phyloP scores from a whole-genome alignment of 2,329 filamentous ascomycete species.

The Ceratocystis lukuohia region DNA sequence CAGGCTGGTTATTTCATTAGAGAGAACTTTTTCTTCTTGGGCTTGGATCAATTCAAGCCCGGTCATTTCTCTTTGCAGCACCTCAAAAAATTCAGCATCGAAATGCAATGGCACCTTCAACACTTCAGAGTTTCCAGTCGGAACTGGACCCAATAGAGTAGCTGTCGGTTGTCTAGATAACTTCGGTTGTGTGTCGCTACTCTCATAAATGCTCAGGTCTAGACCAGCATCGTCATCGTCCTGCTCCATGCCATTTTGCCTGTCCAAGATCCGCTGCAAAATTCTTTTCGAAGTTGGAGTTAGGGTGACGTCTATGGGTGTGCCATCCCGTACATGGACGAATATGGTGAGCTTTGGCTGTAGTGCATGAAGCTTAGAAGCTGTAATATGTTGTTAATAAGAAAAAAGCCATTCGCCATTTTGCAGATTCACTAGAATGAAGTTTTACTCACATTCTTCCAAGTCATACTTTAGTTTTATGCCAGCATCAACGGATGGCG shows the following conservation, averaged over 20 bases:
- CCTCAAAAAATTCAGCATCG: slow-evolving; percentile 66
- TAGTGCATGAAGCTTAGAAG: slow-evolving; percentile 35
- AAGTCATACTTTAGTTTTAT: slow-evolving; percentile 42
- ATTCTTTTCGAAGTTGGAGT: slow-evolving; percentile 51
- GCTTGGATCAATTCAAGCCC: slow-evolving; percentile 55
- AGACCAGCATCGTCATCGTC: not conserved
- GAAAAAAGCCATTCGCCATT: not conserved
- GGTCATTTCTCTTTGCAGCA: slow-evolving; percentile 57
- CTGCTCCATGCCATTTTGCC: slow-evolving; percentile 4
- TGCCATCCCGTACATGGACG: slow-evolving; percentile 51
- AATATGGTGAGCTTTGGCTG: slow-evolving; percentile 58
- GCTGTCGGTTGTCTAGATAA: not conserved
- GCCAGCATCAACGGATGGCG: slow-evolving; percentile 35
- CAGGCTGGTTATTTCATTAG: slow-evolving; percentile 47
- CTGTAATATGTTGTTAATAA: slow-evolving; percentile 22
- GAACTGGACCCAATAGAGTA: not conserved
- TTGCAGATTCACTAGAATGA: too few relatives aligned
- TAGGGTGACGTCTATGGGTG: slow-evolving; percentile 54
- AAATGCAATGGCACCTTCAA: slow-evolving; percentile 66
- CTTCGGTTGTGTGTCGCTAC: not conserved
- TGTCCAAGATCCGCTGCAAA: slow-evolving; percentile 40
- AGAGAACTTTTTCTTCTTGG: slow-evolving; percentile 51
- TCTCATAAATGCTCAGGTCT: not conserved
- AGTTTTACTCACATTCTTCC: slow-evolving; percentile 29
- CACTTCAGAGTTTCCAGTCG: slow-evolving; percentile 9